phyloP scores from a whole-genome alignment of 257 asterid genomes.

The Solanum bulbocastanum region DNA sequence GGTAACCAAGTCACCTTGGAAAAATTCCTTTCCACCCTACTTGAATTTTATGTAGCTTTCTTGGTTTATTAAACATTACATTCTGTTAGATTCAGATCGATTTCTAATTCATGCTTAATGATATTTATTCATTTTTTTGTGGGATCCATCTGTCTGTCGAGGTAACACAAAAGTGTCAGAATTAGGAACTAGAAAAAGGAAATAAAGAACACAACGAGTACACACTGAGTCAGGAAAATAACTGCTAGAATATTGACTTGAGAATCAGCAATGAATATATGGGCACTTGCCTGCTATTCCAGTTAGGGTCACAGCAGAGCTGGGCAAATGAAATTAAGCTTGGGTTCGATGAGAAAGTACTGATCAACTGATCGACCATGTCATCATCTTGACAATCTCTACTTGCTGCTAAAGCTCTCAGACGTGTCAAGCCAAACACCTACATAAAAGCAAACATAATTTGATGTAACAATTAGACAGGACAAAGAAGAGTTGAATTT shows the following conservation, averaged over 20 bases:
- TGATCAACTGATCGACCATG: conserved; percentile 80
- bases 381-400: conserved; percentile 40
- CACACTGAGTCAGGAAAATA: background rate
- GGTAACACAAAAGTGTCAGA: background rate
- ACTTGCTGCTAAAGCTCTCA: conserved; percentile 28
- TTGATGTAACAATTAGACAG: conserved; percentile 7
- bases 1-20: background rate
- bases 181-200: background rate
- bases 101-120: background rate
- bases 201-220: background rate
- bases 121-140: background rate
- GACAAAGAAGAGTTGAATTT: background rate
- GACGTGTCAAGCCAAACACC: conserved; percentile 67
- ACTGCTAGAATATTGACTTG: background rate
- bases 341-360: conserved; percentile 88
- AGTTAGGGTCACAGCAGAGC: conserved; percentile 68
- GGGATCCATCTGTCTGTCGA: background rate
- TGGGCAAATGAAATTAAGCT: conserved; percentile 94
- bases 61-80: background rate
- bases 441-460: conserved; percentile 16
- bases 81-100: background rate
- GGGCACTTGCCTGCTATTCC: conserved; percentile 59
- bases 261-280: background rate
- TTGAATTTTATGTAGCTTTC: background rate
- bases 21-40: background rate